A percentile compares a stretch with the other conserved stretches of the same genome.
These are phyloP conservation scores for Volutella citrinella DNA, from an alignment of 2,329 filamentous ascomycete genomes.

Conservation along the genomic window DNA sequence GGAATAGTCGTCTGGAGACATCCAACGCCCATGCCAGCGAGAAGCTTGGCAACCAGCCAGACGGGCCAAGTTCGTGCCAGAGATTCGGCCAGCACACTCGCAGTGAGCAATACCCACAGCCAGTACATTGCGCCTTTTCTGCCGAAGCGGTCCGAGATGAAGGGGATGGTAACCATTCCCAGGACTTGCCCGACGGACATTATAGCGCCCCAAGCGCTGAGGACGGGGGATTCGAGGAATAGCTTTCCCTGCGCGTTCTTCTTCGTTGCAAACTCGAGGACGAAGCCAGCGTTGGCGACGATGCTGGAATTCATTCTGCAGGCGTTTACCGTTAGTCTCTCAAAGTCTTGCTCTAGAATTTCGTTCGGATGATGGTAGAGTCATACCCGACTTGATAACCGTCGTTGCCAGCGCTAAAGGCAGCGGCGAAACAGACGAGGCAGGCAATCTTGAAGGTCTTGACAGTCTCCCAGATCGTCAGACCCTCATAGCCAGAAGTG, in stretches of 20 bases:
- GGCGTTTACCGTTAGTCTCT: too few relatives aligned
- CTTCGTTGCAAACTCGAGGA: neutral
- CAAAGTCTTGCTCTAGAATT: too few relatives aligned
- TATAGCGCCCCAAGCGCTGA: too few relatives aligned
- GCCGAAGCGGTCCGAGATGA: neutral
- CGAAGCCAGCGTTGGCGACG: slow-evolving; percentile 2
- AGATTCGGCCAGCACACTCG: neutral
- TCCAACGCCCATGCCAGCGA: too few relatives aligned
- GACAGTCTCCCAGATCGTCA: slow-evolving; percentile 21
- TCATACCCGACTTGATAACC: slow-evolving; percentile 4
- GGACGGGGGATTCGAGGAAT: neutral
- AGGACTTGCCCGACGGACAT: neutral
- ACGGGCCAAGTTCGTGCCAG: too few relatives aligned
- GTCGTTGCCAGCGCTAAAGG: slow-evolving; percentile 22
- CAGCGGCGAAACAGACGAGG: slow-evolving; percentile 19
- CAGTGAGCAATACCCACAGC: neutral
- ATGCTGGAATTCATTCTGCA: neutral
- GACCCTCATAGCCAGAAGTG: slow-evolving; percentile 21
- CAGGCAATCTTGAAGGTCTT: slow-evolving; percentile 22
- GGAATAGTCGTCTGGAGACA: too few relatives aligned
- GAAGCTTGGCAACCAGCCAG: too few relatives aligned
- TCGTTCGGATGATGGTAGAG: too few relatives aligned
- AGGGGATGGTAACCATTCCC: neutral
- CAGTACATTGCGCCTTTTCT: slow-evolving; percentile 1
- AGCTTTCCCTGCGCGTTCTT: neutral